A percentile compares a stretch with the other conserved stretches of the same genome.
Evolutionary conservation across 192 early-diverging fungal genomes (phyloP).

Genomic region (Coemansia sp.): DNA sequence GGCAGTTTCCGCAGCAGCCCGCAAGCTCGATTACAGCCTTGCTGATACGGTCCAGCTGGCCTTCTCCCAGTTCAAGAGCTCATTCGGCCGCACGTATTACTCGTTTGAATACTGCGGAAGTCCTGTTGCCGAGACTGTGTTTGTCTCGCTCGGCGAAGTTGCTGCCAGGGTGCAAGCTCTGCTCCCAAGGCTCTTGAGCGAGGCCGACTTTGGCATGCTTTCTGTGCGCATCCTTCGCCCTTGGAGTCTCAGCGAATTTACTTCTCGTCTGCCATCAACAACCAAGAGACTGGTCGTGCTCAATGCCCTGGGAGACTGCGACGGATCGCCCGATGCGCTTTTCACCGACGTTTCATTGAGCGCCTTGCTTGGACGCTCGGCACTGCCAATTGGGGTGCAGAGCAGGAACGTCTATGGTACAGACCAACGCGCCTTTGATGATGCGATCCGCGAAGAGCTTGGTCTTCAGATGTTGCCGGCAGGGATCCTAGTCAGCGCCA

Average conservation of each 20-base stretch:
- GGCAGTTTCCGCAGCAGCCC: slow-evolving; percentile 1
- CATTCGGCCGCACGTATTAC: slow-evolving; percentile 63
- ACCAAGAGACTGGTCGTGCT: slow-evolving; percentile 73
- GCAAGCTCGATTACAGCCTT: not conserved
- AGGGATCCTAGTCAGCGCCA: not conserved
- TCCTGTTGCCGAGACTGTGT: slow-evolving; percentile 67
- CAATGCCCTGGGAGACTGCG: slow-evolving; percentile 55
- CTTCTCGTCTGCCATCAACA: slow-evolving; percentile 64
- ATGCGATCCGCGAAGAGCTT: slow-evolving; percentile 11
- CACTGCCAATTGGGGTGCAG: slow-evolving; percentile 15
- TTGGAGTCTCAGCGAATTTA: slow-evolving; percentile 75
- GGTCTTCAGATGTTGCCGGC: slow-evolving; percentile 13
- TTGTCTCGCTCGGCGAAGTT: slow-evolving; percentile 73
- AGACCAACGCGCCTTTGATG: not conserved
- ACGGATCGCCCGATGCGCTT: slow-evolving; percentile 59
- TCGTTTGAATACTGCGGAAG: slow-evolving; percentile 83
- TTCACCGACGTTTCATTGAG: slow-evolving; percentile 73
- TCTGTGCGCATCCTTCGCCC: slow-evolving; percentile 79
- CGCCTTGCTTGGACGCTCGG: slow-evolving; percentile 56
- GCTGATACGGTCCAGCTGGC: slow-evolving; percentile 31
- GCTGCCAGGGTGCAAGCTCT: slow-evolving; percentile 54
- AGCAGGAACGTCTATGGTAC: slow-evolving; percentile 17
- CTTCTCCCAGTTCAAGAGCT: slow-evolving; percentile 36
- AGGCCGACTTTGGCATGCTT: slow-evolving; percentile 65
- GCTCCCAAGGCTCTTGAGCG: slow-evolving; percentile 44